These are phyloP conservation scores for Phytophthora chlamydospora DNA, from an alignment of 352 stramenopile species.

Conservation along the genomic window DNA sequence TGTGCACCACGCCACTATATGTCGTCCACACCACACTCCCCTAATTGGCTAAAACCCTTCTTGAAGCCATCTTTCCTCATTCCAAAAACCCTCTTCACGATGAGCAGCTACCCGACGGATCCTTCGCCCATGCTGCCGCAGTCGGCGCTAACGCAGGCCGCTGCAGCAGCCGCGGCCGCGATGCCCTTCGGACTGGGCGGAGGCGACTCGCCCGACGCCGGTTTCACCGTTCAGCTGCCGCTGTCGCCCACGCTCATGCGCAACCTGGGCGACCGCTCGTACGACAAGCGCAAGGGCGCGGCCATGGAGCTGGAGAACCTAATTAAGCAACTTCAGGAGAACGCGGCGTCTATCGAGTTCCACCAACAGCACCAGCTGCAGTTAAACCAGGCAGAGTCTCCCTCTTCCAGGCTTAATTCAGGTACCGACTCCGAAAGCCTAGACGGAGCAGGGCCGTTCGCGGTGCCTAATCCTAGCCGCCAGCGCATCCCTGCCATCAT, in stretches of 20 bases:
- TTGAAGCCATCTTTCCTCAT: constrained; percentile 17
- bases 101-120: constrained; percentile 41
- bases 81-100: constrained; percentile 8
- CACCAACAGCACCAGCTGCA: constrained; percentile 65
- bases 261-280: constrained; percentile 97
- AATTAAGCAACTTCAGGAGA: constrained; percentile 97
- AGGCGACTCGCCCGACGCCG: constrained; percentile 33
- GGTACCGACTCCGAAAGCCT: constrained; percentile 37
- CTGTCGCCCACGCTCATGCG: constrained; percentile 81
- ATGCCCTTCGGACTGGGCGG: constrained; percentile 50
- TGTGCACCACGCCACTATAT: not conserved
- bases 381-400: constrained; percentile 23
- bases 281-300: constrained; percentile 99
- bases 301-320: constrained; percentile 99
- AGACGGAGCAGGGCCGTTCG: constrained; percentile 11
- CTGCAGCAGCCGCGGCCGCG: constrained; percentile 43
- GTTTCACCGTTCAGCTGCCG: constrained; percentile 66
- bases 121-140: constrained; percentile 60
- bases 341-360: constrained; percentile 79
- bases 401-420: constrained; percentile 20
- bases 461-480: constrained; percentile 54
- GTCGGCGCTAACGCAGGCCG: constrained; percentile 58
- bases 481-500: constrained; percentile 95
- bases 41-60: constrained; percentile 5
- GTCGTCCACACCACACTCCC: not conserved